Base-by-base conservation (phyloP, 768 basidiomycete genomes). In the Amanita fuliginea region DNA sequence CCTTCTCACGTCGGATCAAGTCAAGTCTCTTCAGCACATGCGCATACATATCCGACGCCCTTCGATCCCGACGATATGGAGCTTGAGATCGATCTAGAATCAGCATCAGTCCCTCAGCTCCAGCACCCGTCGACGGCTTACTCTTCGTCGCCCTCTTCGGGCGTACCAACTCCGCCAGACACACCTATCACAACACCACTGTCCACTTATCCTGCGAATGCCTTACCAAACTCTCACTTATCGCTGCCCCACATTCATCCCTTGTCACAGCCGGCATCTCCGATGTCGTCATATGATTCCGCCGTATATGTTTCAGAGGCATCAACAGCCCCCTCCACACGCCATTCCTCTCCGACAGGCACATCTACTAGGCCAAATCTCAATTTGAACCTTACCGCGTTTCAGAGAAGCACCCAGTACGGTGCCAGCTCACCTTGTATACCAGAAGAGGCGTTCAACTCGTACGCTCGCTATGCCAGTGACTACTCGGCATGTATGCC, bases 61-160 rank as follows among this genome's bases (percentile, higher is more conserved):
- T 83, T 84, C 56, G 86, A 87, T 59, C 70, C 82, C 0, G 85
- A 86, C 60, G 86, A 89, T 56, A 88, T 89, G 85, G 86, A 88
- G 56, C 73, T 87, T 18, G 85, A 86, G 46, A 60, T 86, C 21
- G 85, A 86, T 55, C 68, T 73, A 11, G 70, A 71, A 42, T 54
- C 60, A 9, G 56, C 64, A 16, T 30, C 44, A 26, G 35, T 21
- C 36, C 34, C 44, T 7, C 51, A 45, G 24, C 42, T 37, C 1
- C 59, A 60, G 24, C 62, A 64, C 0, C 60, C 59, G 18, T 57
- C 60, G 32, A 55, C 52, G 16, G 46, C 60, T 34, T 56, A 59
- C 54, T 67, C 69, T 6, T 68, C 68, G 1, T 68, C 68, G 1
- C 71, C 75, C 1, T 70, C 72, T 1, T 70, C 71, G 5, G 64